A percentile compares a stretch with the other conserved stretches of the same genome.
phyloP scores from a whole-genome alignment of 768 basidiomycete genomes.

The Gymnopilus dilepis region DNA sequence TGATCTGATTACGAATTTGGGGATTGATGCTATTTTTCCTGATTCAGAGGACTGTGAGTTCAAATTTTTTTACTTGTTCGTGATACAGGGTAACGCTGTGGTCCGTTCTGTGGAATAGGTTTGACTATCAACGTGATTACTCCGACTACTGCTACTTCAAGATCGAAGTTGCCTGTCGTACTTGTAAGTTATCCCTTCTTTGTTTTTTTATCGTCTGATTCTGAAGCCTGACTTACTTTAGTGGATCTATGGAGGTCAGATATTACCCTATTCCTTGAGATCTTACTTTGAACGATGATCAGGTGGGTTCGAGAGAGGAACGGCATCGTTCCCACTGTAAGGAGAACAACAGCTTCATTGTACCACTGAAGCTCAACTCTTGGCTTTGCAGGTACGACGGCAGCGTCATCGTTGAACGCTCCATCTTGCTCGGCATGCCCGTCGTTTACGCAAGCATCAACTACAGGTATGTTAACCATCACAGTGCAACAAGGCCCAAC shows the following conservation, averaged over 20 bases:
- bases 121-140: constrained; percentile 39
- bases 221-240: no score
- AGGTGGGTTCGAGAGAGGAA: constrained; percentile 33
- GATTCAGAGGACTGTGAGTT: constrained; percentile 52
- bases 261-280: constrained; percentile 16
- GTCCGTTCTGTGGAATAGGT: constrained; percentile 53
- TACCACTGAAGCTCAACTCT: neutral
- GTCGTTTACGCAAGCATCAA: constrained; percentile 61
- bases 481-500: neutral
- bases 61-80: neutral
- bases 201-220: neutral
- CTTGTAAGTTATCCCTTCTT: constrained; percentile 43
- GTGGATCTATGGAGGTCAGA: constrained; percentile 58
- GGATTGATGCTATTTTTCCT: constrained; percentile 37
- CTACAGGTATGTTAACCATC: constrained; percentile 39
- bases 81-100: constrained; percentile 6
- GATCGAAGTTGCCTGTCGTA: constrained; percentile 56
- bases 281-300: constrained; percentile 7
- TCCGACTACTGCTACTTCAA: constrained; percentile 44
- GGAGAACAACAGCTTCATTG: neutral
- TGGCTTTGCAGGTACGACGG: constrained; percentile 46
- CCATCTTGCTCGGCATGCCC: constrained; percentile 46
- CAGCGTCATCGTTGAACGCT: constrained; percentile 48
- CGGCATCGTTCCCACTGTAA: constrained; percentile 34
- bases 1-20: constrained; percentile 39